Percentiles rank a stretch among this genome's conserved stretches.
Conservation (phyloP, 441 rosid genomes). For the Euphorbia corollata region DNA sequence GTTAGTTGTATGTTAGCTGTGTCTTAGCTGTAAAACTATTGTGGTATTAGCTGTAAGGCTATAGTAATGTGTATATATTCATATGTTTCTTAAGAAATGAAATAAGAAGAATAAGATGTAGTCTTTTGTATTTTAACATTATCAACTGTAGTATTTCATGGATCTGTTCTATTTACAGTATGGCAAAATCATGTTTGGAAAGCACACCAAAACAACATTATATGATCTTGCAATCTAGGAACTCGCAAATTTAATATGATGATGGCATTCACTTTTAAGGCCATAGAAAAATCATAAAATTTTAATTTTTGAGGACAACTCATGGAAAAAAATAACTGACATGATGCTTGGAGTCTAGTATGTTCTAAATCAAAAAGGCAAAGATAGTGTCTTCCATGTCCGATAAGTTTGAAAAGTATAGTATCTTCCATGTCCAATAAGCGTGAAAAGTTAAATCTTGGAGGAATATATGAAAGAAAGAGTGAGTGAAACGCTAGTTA, state of each 20-base stretch:
- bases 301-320: not conserved
- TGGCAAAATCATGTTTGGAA: not conserved
- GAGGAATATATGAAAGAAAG: not conserved
- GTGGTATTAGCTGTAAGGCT: no score
- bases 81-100: no score
- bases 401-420: no score
- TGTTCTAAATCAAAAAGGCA: not conserved
- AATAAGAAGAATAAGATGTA: no score
- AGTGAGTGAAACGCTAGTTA: not conserved
- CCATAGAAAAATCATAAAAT: not conserved
- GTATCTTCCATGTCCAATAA: not conserved
- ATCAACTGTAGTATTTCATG: not conserved
- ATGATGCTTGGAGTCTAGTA: not conserved
- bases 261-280: not conserved
- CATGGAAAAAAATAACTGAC: not conserved
- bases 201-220: not conserved
- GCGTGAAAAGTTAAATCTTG: not conserved
- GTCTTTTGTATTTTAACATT: not conserved
- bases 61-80: no score
- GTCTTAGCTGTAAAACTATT: no score
- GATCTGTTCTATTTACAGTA: not conserved
- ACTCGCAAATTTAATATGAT: not conserved
- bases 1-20: no score
- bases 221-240: not conserved
- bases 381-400: no score